Evolutionary conservation across 192 early-diverging fungal species (phyloP), one percentile per base, ranked within the genome.

Genomic region (Linnemannia schmuckeri): DNA sequence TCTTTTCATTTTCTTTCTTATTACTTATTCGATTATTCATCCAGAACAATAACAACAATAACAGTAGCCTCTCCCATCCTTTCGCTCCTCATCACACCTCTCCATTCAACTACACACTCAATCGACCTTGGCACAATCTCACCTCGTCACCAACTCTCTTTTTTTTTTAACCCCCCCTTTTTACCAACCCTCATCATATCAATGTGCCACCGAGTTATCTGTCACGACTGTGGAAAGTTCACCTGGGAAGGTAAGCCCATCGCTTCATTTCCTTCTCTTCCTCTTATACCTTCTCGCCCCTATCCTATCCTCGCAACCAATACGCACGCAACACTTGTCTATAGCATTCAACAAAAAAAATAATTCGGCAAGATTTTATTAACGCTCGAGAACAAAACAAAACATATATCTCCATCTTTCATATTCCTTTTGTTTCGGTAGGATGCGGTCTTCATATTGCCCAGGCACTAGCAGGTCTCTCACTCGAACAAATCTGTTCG

Each of bases 401-500:
- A 13, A 49, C 10, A n/a, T 49, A 12, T 49, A 37, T 44, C 10
- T 70, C 27, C 37, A 30, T 63, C 7, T 61, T 61, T 33, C n/a
- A 15, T 35, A 35, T 8, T 27, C 20, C 22, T 61, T 3, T 42
- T 44, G 3, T 17, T 37, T 30, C 18, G 4, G 18, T 49, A 87
- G 85, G 85, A 33, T 87, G 85, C 30, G 85, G 85, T 61, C 80
- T 81, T 10, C 85, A 87, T 41, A 87, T 87, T 20, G 63, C 85
- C 15, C 75, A 87, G 20, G 85, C 76, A n/a, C 72, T 87, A 9
- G 72, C 79, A n/a, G 85, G 85, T 38, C 76, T 87, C 6, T 68
- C 76, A 12, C 79, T 87, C 7, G 79, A 87, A n/a, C 71, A 87
- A 66, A 81, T 87, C 57, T 87, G 85, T 42, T 77, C 76, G n/a